These are phyloP conservation scores for Prunus armeniaca DNA, from an alignment of 306 rosid genomes.

Conservation along the genomic window DNA sequence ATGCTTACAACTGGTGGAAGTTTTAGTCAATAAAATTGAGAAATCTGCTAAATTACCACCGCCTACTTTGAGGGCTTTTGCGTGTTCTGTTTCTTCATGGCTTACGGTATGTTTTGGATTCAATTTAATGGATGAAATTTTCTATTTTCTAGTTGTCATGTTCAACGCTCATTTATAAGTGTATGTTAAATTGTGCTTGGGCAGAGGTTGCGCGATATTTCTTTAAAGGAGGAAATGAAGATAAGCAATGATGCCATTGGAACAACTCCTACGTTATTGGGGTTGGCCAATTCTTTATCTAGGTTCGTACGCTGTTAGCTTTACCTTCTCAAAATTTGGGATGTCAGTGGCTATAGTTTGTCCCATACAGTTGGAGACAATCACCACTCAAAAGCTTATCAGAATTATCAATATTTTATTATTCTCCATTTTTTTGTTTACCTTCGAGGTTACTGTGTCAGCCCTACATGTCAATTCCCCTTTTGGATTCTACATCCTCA, in stretches of 20 bases:
- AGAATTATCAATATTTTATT: neutral
- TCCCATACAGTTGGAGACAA: neutral
- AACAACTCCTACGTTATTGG: constrained; percentile 70
- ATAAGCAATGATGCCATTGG: constrained; percentile 33
- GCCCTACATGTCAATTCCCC: neutral
- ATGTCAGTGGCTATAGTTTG: constrained; percentile 4
- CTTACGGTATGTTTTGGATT: constrained; percentile 50
- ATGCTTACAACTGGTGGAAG: constrained; percentile 62
- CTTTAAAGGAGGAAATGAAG: constrained; percentile 67
- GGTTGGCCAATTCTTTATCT: constrained; percentile 73
- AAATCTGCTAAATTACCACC: constrained; percentile 37
- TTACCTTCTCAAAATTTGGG: constrained; percentile 1
- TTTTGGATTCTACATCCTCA: neutral
- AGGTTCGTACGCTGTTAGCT: constrained; percentile 44
- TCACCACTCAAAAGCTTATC: neutral
- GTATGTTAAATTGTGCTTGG: neutral
- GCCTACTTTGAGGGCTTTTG: constrained; percentile 78
- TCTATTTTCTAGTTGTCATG: neutral
- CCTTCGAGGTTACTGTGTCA: neutral
- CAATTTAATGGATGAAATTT: neutral
- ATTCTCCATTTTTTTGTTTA: neutral
- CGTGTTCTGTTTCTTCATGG: constrained; percentile 64
- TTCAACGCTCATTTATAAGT: neutral
- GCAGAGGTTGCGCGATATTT: constrained; percentile 71
- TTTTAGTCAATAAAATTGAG: constrained; percentile 43